Evolutionary conservation across 225 moss, liverwort and hornwort species (phyloP).

Genomic region (Physcomitrellopsis africana): DNA sequence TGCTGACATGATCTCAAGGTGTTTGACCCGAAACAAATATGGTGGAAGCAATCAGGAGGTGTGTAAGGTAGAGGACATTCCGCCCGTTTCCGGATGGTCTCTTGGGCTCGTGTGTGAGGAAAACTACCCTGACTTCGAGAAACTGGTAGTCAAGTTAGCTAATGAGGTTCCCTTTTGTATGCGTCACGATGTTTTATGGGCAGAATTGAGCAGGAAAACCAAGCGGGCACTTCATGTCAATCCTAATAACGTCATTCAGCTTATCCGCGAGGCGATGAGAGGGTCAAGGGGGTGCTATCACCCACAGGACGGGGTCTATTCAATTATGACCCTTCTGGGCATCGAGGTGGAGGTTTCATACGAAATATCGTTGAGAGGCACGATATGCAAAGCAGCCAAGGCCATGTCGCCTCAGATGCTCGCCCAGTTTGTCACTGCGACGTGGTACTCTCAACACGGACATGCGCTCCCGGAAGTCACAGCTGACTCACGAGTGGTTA

Average conservation of each 20-base stretch:
- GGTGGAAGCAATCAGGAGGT: not conserved
- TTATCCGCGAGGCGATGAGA: conserved; percentile 11
- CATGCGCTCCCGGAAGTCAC: conserved; percentile 16
- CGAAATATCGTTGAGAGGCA: conserved; percentile 26
- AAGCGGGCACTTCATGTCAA: not conserved
- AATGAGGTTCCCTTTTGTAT: not conserved
- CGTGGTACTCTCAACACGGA: conserved; percentile 13
- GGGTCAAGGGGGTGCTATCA: not conserved
- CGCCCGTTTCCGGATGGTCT: conserved; percentile 21
- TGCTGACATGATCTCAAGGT: conserved; percentile 19
- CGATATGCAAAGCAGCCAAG: conserved; percentile 26
- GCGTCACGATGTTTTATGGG: not conserved
- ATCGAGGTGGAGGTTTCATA: conserved; percentile 27
- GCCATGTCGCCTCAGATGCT: conserved; percentile 28
- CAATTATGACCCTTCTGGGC: conserved; percentile 29
- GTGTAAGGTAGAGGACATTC: conserved; percentile 21
- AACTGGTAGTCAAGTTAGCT: not conserved
- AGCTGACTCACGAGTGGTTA: not conserved
- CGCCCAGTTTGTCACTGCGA: conserved; percentile 30
- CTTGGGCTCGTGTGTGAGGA: conserved; percentile 24
- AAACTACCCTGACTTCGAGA: conserved; percentile 5
- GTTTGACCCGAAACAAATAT: conserved; percentile 15
- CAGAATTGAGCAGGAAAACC: not conserved
- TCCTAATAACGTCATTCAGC: not conserved
- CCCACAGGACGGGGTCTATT: conserved; percentile 27